These are phyloP conservation scores for Clarireedia paspali DNA, from an alignment of 2,329 filamentous ascomycete genomes.

Conservation along the genomic window DNA sequence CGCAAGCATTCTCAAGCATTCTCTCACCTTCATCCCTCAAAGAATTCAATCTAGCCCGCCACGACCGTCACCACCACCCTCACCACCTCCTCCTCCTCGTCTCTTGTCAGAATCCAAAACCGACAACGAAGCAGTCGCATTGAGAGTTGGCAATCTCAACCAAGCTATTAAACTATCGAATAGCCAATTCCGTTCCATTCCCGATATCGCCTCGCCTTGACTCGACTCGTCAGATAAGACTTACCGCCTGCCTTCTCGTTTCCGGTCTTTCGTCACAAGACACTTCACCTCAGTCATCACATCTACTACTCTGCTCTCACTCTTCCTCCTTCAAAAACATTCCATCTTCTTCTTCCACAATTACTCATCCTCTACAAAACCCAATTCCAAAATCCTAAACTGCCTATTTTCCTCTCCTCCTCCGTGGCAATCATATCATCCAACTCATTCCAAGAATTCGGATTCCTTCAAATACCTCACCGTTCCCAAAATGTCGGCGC, in stretches of 20 bases:
- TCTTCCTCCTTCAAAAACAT: not conserved
- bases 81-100: too few relatives aligned
- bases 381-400: too few relatives aligned
- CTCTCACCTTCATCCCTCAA: too few relatives aligned
- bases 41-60: too few relatives aligned
- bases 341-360: not conserved
- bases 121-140: too few relatives aligned
- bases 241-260: constrained; percentile 1
- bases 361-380: not conserved
- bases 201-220: constrained; percentile 6
- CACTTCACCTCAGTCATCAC: not conserved
- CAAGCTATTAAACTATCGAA: too few relatives aligned
- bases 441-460: not conserved
- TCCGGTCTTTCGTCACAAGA: constrained; percentile 10
- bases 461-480: not conserved
- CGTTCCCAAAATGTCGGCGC: constrained; percentile 20
- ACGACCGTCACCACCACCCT: too few relatives aligned
- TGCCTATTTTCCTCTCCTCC: not conserved
- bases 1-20: too few relatives aligned
- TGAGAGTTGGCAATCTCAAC: too few relatives aligned
- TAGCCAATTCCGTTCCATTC: not conserved
- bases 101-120: too few relatives aligned
- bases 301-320: not conserved
- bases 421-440: not conserved
- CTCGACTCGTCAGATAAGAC: constrained; percentile 7